Percentiles rank a stretch among this genome's conserved stretches.
These are phyloP conservation scores for Hypoxylon perforatum DNA, from an alignment of 495 filamentous ascomycete genomes.

Conservation along the genomic window DNA sequence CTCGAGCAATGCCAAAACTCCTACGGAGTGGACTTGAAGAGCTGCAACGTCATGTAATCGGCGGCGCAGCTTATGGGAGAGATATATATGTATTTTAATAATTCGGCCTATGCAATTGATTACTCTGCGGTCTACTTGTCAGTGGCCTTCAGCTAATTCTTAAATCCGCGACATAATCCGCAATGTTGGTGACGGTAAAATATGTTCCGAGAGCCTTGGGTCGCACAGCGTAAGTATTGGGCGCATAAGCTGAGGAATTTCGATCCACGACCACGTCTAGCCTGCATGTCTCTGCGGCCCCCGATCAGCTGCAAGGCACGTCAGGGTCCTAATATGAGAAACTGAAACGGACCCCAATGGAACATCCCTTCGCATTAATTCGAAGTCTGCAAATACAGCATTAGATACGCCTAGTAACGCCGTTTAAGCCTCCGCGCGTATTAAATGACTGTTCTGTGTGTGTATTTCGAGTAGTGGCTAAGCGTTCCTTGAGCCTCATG, in stretches of 20 bases:
- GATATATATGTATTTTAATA: conserved; percentile 7
- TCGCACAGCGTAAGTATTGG: conserved; percentile 21
- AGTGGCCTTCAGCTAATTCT: neutral
- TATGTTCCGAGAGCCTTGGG: conserved; percentile 11
- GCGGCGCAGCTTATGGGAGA: neutral
- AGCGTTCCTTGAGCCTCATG: conserved; percentile 23
- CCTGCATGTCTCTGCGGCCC: conserved; percentile 27
- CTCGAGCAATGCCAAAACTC: conserved; percentile 59
- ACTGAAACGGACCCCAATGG: conserved; percentile 23
- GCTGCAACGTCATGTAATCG: conserved; percentile 56
- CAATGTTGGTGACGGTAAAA: neutral
- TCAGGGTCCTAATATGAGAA: conserved; percentile 3
- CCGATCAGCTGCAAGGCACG: conserved; percentile 35
- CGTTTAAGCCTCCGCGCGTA: neutral
- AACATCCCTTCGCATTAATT: neutral
- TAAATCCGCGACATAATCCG: neutral
- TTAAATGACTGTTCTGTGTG: neutral
- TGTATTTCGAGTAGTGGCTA: conserved; percentile 1
- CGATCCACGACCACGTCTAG: conserved; percentile 20
- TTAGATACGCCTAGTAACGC: neutral
- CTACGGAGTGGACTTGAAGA: conserved; percentile 45
- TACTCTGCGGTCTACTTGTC: conserved; percentile 1
- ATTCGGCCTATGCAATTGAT: neutral
- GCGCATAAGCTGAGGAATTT: conserved; percentile 29
- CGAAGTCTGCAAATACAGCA: neutral